phyloP scores from a whole-genome alignment of 1,284 basidiomycete genomes.

The Heterobasidion occidentale region DNA sequence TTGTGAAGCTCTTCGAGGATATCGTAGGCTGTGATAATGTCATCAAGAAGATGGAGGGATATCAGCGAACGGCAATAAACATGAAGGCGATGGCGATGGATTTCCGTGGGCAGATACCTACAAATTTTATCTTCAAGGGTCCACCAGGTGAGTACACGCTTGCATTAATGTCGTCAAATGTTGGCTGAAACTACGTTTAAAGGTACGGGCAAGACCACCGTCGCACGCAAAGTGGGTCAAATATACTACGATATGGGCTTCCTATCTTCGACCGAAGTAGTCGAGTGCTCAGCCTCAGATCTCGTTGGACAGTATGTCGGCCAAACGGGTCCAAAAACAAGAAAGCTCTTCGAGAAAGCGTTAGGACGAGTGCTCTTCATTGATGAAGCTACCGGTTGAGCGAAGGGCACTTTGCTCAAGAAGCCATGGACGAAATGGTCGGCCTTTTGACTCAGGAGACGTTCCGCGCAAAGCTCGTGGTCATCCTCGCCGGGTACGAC shows the following conservation, averaged over 20 bases:
- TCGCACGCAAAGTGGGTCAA: slow-evolving; percentile 34
- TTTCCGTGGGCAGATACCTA: slow-evolving; percentile 43
- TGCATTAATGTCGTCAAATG: background rate
- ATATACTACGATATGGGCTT: slow-evolving; percentile 65
- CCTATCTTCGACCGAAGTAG: slow-evolving; percentile 40
- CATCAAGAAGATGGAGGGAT: slow-evolving; percentile 36
- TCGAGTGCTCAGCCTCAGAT: slow-evolving; percentile 61
- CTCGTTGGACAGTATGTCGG: slow-evolving; percentile 61
- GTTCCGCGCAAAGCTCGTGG: slow-evolving; percentile 49
- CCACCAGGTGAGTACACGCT: slow-evolving; percentile 41
- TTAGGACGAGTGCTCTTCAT: slow-evolving; percentile 59
- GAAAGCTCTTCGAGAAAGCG: slow-evolving; percentile 47
- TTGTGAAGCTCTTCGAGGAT: slow-evolving; percentile 50
- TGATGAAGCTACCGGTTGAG: slow-evolving; percentile 58
- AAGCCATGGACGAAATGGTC: slow-evolving; percentile 63
- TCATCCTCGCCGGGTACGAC: slow-evolving; percentile 63
- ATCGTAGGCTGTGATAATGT: slow-evolving; percentile 52
- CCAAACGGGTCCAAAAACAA: slow-evolving; percentile 60
- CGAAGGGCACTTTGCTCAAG: slow-evolving; percentile 54
- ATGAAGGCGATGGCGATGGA: slow-evolving; percentile 30
- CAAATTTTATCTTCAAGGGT: slow-evolving; percentile 64
- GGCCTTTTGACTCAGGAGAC: slow-evolving; percentile 47
- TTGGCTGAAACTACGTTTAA: background rate
- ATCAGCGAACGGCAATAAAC: slow-evolving; percentile 40
- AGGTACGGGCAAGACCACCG: slow-evolving; percentile 37